Conservation (phyloP, 2,329 filamentous ascomycete genomes). For the Alternaria atra region DNA sequence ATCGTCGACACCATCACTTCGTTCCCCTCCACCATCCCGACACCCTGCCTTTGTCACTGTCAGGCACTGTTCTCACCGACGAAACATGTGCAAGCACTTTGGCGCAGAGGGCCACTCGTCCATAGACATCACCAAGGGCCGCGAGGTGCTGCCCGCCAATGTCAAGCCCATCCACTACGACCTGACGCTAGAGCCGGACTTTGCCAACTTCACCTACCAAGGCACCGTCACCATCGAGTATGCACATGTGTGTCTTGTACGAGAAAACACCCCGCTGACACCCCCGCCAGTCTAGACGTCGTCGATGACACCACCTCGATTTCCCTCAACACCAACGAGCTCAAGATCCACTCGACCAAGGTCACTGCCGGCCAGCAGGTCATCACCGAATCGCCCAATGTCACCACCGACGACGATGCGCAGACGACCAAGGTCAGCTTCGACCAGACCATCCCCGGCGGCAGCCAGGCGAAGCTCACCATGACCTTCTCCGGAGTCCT, state of each 20-base stretch:
- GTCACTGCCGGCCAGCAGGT: conserved; percentile 68
- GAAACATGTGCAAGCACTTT: conserved; percentile 75
- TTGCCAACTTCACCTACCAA: conserved; percentile 85
- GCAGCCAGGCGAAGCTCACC: conserved; percentile 78
- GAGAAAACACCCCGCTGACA: conserved; percentile 29
- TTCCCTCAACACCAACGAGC: conserved; percentile 85
- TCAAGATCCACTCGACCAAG: conserved; percentile 80
- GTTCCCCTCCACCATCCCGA: conserved; percentile 26
- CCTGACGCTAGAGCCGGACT: conserved; percentile 88
- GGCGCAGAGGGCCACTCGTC: conserved; percentile 65
- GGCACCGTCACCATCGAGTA: conserved; percentile 85
- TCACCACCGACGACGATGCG: conserved; percentile 78
- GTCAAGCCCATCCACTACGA: conserved; percentile 94
- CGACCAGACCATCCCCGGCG: conserved; percentile 74
- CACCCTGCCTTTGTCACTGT: conserved; percentile 33
- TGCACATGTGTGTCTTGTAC: conserved; percentile 27
- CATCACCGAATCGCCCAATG: conserved; percentile 68
- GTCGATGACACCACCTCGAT: conserved; percentile 84
- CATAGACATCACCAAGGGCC: conserved; percentile 69
- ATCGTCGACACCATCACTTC: conserved; percentile 19
- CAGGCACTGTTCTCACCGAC: conserved; percentile 77
- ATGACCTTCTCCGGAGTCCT: conserved; percentile 80
- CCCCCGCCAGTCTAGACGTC: conserved; percentile 72
- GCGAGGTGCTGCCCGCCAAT: conserved; percentile 89
- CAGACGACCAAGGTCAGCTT: conserved; percentile 87